phyloP scores from a whole-genome alignment of 2,329 filamentous ascomycete genomes.

The Microthyrium microscopicum region DNA sequence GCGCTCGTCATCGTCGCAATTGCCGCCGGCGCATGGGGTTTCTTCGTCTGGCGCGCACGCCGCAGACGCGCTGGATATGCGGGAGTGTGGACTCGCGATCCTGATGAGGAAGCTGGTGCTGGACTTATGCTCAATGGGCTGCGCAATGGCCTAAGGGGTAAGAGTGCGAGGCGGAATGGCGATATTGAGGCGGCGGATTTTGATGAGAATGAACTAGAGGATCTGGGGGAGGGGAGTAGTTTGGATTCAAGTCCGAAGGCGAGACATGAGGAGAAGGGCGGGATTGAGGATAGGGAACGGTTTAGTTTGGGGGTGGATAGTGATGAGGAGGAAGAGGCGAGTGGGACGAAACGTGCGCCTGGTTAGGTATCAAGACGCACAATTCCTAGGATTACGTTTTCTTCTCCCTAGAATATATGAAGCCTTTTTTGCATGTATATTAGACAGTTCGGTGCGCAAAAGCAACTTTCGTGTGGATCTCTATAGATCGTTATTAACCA shows the following conservation, averaged over 20 bases:
- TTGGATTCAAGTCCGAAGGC: neutral
- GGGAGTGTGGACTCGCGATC: conserved; percentile 21
- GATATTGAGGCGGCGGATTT: conserved; percentile 47
- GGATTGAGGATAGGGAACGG: conserved; percentile 4
- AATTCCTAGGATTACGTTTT: too few relatives aligned
- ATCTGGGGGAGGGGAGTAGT: conserved; percentile 5
- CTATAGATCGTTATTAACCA: too few relatives aligned
- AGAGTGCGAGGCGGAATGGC: conserved; percentile 17
- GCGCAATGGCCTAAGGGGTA: conserved; percentile 28
- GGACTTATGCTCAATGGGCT: neutral
- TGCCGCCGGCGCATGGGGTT: conserved; percentile 58
- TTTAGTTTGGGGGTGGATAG: conserved; percentile 6
- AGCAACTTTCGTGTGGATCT: too few relatives aligned
- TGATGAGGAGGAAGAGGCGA: conserved; percentile 6
- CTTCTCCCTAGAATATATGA: too few relatives aligned
- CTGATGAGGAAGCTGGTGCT: conserved; percentile 9
- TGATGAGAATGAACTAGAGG: conserved; percentile 42
- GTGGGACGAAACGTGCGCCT: too few relatives aligned
- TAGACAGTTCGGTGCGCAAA: too few relatives aligned
- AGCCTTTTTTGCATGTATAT: too few relatives aligned
- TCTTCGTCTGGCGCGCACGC: conserved; percentile 43
- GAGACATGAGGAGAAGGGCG: neutral
- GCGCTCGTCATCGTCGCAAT: conserved; percentile 69
- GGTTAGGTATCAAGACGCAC: too few relatives aligned
- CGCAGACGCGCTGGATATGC: conserved; percentile 28